These are phyloP conservation scores for Gossypium schwendimanii DNA, from an alignment of 441 rosid genomes.

Conservation along the genomic window DNA sequence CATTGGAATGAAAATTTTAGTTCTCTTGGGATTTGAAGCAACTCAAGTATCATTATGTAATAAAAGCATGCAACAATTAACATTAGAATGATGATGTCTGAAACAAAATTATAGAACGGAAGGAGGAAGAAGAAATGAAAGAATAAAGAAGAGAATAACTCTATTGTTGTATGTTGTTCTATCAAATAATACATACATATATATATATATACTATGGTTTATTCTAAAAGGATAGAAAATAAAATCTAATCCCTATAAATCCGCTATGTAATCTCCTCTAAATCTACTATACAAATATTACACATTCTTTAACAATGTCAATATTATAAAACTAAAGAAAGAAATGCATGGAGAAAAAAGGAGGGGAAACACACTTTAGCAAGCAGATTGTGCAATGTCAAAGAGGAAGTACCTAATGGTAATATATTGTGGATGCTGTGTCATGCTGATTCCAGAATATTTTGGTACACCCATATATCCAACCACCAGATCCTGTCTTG, in stretches of 20 bases:
- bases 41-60: neutral
- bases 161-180: too few species aligned
- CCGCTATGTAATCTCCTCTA: too few species aligned
- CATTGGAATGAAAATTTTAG: conserved; percentile 9
- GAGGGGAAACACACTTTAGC: neutral
- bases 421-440: conserved; percentile 87
- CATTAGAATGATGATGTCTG: neutral
- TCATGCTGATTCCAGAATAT: conserved; percentile 79
- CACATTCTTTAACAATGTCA: too few species aligned
- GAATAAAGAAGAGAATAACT: neutral
- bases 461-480: conserved; percentile 99
- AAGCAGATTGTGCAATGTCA: conserved; percentile 3
- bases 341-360: neutral
- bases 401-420: conserved; percentile 56
- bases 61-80: conserved; percentile 4
- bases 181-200: too few species aligned
- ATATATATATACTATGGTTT: too few species aligned
- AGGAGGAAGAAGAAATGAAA: neutral
- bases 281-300: too few species aligned
- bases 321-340: too few species aligned
- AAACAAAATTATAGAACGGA: neutral
- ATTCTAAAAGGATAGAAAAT: too few species aligned
- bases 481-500: conserved; percentile 73
- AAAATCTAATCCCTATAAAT: too few species aligned
- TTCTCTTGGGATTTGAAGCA: neutral